Base-by-base conservation (phyloP, 345 rosid genomes). In the Citrus reticulata region DNA sequence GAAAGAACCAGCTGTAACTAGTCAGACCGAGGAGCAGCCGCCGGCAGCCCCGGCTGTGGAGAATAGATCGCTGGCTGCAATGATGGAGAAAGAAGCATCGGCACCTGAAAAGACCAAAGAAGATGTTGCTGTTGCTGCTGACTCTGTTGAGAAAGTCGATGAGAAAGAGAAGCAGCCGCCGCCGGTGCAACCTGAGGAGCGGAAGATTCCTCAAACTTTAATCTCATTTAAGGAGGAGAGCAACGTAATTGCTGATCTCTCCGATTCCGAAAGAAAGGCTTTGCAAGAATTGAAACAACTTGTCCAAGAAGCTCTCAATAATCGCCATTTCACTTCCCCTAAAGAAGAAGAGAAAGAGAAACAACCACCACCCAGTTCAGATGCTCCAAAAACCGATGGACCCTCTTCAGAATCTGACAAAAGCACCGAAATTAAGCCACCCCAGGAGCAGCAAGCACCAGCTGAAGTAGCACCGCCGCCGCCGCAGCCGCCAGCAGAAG, bases 151-250 rank as follows among this genome's bases (percentile, higher is more conserved):
- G 76, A 87, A 82, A 87, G 92, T 87, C 30, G 88, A 86, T 27
- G 77, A 57, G 46, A 76, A 75, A 46, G 82, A 72, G 54, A 78
- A 61, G 58, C 73, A 39, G n/a, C 58, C 20, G 22, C 58, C 6
- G 22, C 58, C 58, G 0, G 20, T 19, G 79, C 24, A 4, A 78
- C 37, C 66, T 4, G 81, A 9, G 58, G 75, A 82, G 68, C 78
- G 75, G 68, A 85, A 77, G 81, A 39, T 85, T 71, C 84, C 93
- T 58, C 87, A 81, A 60, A 84, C 78, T 20, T 75, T 82, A 42
- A 85, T 70, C 27, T 91, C 95, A 2, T 91, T 89, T 86, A 90
- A 91, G 74, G 95, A 91, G 82, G 93, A 91, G 80, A 90, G 92
- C 68, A 90, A 88, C 86, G 72, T 73, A 65, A 68, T 86, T 77